Conservation (phyloP, 768 basidiomycete species). For the Hirschioporus abietinus region DNA sequence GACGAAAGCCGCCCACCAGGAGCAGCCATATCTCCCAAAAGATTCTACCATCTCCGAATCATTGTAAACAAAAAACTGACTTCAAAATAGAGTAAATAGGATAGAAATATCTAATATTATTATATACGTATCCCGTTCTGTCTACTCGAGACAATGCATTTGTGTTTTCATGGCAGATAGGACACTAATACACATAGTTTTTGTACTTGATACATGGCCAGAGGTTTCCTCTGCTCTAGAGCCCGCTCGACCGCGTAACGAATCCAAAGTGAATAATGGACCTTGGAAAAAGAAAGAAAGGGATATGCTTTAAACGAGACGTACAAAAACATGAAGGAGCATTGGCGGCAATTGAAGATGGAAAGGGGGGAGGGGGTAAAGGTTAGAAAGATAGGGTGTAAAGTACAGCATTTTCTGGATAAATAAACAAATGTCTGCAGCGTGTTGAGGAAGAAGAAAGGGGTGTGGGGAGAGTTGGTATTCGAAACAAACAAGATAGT, state of each 20-base stretch:
- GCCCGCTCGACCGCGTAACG: neutral
- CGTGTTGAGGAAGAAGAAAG: neutral
- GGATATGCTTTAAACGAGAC: neutral
- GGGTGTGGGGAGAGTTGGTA: neutral
- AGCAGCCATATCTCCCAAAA: neutral
- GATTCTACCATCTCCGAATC: no score
- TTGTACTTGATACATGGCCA: constrained; percentile 1
- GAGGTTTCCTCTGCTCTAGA: neutral
- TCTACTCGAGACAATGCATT: no score
- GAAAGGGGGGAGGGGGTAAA: neutral
- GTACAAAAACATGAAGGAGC: neutral
- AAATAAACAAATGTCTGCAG: neutral
- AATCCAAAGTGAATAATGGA: neutral
- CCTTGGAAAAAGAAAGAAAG: neutral
- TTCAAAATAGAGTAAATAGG: neutral
- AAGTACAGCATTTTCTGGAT: neutral
- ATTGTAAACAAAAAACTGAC: neutral
- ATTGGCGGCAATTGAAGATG: neutral
- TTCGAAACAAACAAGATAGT: neutral
- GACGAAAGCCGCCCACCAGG: neutral
- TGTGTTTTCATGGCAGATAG: neutral
- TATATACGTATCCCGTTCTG: no score
- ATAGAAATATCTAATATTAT: no score
- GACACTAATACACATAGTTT: neutral
- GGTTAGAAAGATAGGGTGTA: neutral